phyloP scores from a whole-genome alignment of 1,139 yeast species.

The Geotrichum phurueaensis region DNA sequence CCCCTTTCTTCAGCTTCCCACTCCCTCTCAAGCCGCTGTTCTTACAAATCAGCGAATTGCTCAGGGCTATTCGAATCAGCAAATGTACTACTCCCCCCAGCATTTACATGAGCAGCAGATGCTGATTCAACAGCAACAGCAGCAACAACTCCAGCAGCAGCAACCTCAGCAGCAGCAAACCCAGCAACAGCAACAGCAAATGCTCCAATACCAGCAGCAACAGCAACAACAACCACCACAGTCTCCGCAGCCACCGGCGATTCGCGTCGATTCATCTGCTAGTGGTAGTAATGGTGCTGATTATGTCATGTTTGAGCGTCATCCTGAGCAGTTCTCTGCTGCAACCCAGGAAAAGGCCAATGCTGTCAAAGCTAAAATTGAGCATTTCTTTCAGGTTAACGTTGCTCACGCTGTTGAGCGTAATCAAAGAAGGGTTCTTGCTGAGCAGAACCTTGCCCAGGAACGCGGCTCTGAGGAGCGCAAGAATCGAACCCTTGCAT shows the following conservation, averaged over 20 bases:
- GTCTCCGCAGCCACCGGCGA: constrained; percentile 15
- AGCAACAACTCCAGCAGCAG: constrained; percentile 19
- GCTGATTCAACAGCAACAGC: constrained; percentile 20
- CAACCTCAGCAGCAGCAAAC: constrained; percentile 21
- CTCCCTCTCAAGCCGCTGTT: constrained; percentile 27
- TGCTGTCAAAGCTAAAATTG: constrained; percentile 56
- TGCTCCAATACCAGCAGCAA: constrained; percentile 19
- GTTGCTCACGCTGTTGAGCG: constrained; percentile 70
- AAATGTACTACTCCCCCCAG: constrained; percentile 19
- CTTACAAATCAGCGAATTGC: constrained; percentile 24
- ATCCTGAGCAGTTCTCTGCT: constrained; percentile 63
- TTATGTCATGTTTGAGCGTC: constrained; percentile 75
- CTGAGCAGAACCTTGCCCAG: constrained; percentile 51
- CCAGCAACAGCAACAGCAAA: constrained; percentile 17
- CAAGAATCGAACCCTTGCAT: constrained; percentile 57
- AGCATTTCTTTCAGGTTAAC: constrained; percentile 60
- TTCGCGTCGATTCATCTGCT: constrained; percentile 15
- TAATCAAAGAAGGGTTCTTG: constrained; percentile 58
- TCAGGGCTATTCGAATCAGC: constrained; percentile 18
- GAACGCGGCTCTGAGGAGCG: constrained; percentile 65
- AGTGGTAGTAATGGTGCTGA: constrained; percentile 21
- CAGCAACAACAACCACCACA: constrained; percentile 14
- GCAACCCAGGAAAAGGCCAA: constrained; percentile 59
- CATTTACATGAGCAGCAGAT: constrained; percentile 21
- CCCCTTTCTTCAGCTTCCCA: constrained; percentile 28